Conservation (phyloP, 257 asterid species). For the Jaltomata sinuosa region DNA sequence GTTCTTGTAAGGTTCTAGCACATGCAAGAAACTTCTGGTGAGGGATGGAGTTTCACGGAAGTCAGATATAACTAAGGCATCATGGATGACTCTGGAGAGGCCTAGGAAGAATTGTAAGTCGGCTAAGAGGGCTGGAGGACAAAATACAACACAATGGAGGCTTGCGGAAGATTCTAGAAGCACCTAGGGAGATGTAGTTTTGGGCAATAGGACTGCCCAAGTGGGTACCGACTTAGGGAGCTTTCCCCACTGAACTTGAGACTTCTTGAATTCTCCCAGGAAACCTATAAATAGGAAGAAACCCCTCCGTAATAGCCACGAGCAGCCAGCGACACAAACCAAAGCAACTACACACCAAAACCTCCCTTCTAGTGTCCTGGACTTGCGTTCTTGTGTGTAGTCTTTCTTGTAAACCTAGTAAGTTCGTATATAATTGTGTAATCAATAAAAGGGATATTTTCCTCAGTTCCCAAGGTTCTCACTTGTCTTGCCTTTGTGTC, state of each 20-base stretch:
- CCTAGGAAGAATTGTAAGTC: too few species aligned
- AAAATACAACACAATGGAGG: neutral
- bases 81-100: too few species aligned
- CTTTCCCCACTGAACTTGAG: neutral
- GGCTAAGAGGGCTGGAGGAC: neutral
- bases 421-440: neutral
- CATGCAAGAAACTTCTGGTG: neutral
- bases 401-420: neutral
- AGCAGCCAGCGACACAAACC: neutral
- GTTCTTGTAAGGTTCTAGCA: neutral
- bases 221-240: neutral
- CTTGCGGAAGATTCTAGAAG: neutral
- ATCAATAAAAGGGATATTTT: neutral
- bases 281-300: neutral
- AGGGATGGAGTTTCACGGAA: neutral
- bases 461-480: neutral
- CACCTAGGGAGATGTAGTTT: neutral
- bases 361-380: neutral
- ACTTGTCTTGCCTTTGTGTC: neutral
- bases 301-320: neutral
- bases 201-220: neutral
- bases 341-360: neutral
- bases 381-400: neutral
- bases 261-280: neutral
- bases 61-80: neutral